phyloP scores from a whole-genome alignment of 192 early-diverging fungal species.

The Podochytrium sp. region DNA sequence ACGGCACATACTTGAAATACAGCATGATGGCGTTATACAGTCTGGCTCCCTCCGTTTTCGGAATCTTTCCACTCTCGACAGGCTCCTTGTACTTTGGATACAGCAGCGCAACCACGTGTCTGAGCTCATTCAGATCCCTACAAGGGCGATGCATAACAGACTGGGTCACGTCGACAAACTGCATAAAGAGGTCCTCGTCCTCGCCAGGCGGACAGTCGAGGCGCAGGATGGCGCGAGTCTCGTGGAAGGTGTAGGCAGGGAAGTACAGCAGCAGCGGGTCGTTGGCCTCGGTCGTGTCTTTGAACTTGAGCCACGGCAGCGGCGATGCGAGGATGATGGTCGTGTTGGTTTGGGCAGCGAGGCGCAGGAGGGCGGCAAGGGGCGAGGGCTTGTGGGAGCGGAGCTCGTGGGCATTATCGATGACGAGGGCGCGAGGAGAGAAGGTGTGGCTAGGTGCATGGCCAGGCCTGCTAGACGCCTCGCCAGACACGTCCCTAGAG shows the following conservation, averaged over 20 bases:
- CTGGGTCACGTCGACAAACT: constrained; percentile 81
- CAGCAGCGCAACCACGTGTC: constrained; percentile 78
- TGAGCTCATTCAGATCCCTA: constrained; percentile 84
- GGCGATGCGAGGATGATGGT: constrained; percentile 74
- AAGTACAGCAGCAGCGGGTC: constrained; percentile 68
- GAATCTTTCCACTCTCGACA: constrained; percentile 72
- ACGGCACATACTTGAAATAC: constrained; percentile 67
- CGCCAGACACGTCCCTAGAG: background rate
- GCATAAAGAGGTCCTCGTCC: constrained; percentile 57
- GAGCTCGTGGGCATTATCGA: constrained; percentile 83
- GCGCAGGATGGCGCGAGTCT: constrained; percentile 73
- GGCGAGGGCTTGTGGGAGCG: constrained; percentile 67
- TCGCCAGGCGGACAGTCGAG: constrained; percentile 59
- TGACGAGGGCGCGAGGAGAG: constrained; percentile 31
- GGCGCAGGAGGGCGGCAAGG: constrained; percentile 68
- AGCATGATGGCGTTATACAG: constrained; percentile 78
- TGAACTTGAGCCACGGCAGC: constrained; percentile 80
- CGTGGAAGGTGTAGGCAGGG: constrained; percentile 72
- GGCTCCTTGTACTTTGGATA: constrained; percentile 91
- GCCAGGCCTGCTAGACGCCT: background rate
- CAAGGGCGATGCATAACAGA: constrained; percentile 81
- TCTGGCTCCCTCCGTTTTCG: constrained; percentile 67
- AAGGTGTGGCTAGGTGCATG: constrained; percentile 25
- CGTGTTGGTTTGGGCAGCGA: constrained; percentile 69
- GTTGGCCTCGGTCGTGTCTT: constrained; percentile 62